A percentile compares a stretch with the other conserved stretches of the same genome.
Conservation (phyloP, 2,329 filamentous ascomycete genomes). For the Colletotrichum sp. region DNA sequence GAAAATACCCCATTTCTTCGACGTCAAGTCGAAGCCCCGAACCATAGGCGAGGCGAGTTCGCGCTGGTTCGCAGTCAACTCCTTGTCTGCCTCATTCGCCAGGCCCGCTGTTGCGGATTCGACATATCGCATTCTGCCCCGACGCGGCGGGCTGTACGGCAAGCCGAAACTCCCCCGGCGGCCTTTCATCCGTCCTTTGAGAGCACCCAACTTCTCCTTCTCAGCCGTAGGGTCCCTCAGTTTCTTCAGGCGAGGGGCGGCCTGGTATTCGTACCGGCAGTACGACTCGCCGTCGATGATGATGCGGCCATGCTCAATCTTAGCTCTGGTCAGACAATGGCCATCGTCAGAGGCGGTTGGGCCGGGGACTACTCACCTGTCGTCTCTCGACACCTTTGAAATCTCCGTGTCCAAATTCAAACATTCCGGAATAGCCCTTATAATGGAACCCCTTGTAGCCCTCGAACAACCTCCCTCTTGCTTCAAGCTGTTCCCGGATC, state of each 20-base stretch:
- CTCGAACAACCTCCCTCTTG: fast-evolving
- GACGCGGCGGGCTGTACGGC: not conserved
- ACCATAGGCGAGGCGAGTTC: not conserved
- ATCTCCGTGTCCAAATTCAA: not conserved
- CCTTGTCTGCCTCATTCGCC: not conserved
- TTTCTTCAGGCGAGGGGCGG: not conserved
- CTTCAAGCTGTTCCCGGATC: not conserved
- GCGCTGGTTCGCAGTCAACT: not conserved
- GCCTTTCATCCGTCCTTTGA: not conserved
- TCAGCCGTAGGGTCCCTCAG: not conserved
- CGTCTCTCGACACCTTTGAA: not conserved
- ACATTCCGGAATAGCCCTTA: not conserved
- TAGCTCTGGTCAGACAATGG: not conserved
- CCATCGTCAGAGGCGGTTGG: not conserved
- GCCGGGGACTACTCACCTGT: fast-evolving
- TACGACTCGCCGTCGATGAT: not conserved
- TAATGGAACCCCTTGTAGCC: not conserved
- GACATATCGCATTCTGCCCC: not conserved
- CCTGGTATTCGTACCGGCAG: not conserved
- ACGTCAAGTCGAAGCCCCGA: not conserved
- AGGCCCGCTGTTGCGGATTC: not conserved
- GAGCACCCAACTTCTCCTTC: not conserved
- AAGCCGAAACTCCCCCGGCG: not conserved
- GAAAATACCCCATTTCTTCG: not conserved
- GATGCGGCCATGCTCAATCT: not conserved